Evolutionary conservation across 768 basidiomycete species (phyloP).

Genomic region (Suillus discolor): DNA sequence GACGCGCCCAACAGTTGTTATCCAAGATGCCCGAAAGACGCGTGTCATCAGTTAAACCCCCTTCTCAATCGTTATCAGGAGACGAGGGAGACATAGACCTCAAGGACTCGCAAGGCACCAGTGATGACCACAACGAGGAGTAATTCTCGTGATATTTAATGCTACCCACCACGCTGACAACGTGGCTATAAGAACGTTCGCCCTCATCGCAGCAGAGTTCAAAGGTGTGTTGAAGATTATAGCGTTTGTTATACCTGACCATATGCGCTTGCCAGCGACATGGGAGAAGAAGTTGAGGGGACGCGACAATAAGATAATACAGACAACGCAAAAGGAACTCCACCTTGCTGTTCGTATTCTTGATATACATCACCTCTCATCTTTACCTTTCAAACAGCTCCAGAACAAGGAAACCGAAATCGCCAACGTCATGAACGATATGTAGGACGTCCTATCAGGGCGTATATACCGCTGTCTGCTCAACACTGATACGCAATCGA

Average conservation of each 20-base stretch:
- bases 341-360: conserved; percentile 23
- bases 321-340: conserved; percentile 25
- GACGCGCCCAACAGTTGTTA: neutral
- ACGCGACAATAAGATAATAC: conserved; percentile 27
- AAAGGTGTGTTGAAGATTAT: conserved; percentile 19
- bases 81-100: conserved; percentile 20
- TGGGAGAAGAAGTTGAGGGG: conserved; percentile 35
- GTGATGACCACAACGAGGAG: conserved; percentile 32
- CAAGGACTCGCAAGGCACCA: conserved; percentile 21
- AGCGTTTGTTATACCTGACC: neutral
- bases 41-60: neutral
- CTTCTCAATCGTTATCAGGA: neutral
- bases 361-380: neutral
- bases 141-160: conserved; percentile 9
- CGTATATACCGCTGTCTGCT: conserved; percentile 13
- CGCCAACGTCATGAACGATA: conserved; percentile 21
- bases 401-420: conserved; percentile 22
- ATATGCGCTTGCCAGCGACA: conserved; percentile 23
- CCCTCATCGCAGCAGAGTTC: conserved; percentile 34
- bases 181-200: conserved; percentile 30
- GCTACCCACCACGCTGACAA: neutral
- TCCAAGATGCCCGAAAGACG: conserved; percentile 18
- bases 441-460: conserved; percentile 22
- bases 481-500: neutral
- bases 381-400: conserved; percentile 19